Conservation (phyloP, 208 protist genomes). For the Trypanosoma platydactyli region DNA sequence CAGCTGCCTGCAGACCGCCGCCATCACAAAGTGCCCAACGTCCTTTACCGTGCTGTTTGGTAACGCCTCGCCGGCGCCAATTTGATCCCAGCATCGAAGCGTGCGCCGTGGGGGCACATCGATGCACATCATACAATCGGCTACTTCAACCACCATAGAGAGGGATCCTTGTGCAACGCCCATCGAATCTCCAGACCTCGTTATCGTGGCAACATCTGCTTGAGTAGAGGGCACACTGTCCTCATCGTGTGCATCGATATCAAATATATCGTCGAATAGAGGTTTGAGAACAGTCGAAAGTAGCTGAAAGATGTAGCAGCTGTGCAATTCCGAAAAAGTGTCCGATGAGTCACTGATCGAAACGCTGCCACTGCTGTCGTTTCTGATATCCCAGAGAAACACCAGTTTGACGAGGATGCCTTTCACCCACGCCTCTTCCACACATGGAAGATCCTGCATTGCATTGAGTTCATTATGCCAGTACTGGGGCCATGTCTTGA, state of each 20-base stretch:
- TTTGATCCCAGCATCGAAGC: conserved; percentile 9
- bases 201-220: not conserved
- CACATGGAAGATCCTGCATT: not conserved
- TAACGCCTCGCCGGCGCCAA: conserved; percentile 5
- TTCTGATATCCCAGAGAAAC: conserved; percentile 6
- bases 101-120: not conserved
- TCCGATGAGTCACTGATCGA: not conserved
- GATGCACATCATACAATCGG: conserved; percentile 7
- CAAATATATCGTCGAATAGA: conserved; percentile 10
- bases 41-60: conserved; percentile 1
- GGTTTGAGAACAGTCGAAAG: conserved; percentile 1
- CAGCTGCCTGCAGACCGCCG: conserved; percentile 8
- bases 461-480: conserved; percentile 9
- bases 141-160: not conserved
- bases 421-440: conserved; percentile 17
- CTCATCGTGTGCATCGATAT: not conserved
- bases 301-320: conserved; percentile 5
- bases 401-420: conserved; percentile 10
- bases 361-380: not conserved
- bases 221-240: not conserved
- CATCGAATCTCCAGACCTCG: too few relatives aligned
- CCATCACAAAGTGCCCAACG: conserved; percentile 10
- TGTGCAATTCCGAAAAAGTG: not conserved
- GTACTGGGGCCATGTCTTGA: conserved; percentile 16
- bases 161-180: not conserved